phyloP scores from a whole-genome alignment of 805 yeast species.

The Sugiyamaella valdiviana region DNA sequence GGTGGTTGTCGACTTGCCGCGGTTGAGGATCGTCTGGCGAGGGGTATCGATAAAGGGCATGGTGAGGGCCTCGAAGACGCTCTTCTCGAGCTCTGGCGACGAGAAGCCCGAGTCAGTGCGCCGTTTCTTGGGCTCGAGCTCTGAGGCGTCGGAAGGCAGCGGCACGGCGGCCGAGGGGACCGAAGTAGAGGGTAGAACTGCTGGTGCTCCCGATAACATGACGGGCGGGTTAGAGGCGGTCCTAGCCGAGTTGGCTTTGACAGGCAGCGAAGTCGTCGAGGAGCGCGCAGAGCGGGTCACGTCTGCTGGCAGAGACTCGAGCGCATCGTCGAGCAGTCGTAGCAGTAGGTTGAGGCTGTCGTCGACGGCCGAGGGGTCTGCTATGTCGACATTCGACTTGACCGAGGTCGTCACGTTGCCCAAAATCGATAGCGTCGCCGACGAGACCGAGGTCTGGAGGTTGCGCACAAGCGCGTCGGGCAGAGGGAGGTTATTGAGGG shows the following conservation, averaged over 20 bases:
- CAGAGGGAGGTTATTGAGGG: conserved; percentile 5
- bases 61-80: conserved; percentile 26
- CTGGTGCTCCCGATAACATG: background rate
- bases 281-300: background rate
- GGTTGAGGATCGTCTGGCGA: conserved; percentile 6
- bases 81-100: conserved; percentile 15
- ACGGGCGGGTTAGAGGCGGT: conserved; percentile 1
- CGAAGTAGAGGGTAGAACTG: background rate
- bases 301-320: conserved; percentile 5
- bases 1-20: conserved; percentile 29
- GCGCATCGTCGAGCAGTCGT: conserved; percentile 11
- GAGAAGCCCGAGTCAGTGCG: conserved; percentile 9
- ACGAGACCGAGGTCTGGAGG: conserved; percentile 26
- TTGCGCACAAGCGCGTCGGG: conserved; percentile 11
- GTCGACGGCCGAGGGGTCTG: conserved; percentile 3
- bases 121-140: background rate
- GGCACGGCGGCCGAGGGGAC: background rate
- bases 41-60: conserved; percentile 26
- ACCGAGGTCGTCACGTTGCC: conserved; percentile 15
- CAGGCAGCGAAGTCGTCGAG: background rate
- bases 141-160: background rate
- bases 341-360: conserved; percentile 8
- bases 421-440: conserved; percentile 22
- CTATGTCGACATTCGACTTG: background rate
- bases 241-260: conserved; percentile 1